phyloP scores from a whole-genome alignment of 108 stramenopile species.

The Nitzschia sp. region DNA sequence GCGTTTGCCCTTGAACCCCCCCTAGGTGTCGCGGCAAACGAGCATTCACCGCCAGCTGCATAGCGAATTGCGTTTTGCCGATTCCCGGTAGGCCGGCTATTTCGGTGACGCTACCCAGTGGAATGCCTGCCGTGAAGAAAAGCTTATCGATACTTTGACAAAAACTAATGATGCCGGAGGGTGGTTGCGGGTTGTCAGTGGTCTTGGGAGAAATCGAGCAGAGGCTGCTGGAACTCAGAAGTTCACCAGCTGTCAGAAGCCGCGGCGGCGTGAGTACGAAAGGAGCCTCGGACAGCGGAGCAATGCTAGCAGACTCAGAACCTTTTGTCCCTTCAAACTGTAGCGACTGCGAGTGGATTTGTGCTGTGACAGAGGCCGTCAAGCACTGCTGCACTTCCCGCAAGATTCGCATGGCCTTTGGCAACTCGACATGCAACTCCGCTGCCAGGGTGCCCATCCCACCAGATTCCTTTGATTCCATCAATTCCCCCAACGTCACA shows the following conservation, averaged over 20 bases:
- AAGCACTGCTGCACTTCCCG: slow-evolving; percentile 42
- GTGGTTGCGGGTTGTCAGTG: neutral
- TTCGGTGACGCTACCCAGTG: slow-evolving; percentile 86
- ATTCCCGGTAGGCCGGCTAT: slow-evolving; percentile 88
- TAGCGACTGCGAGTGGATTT: neutral
- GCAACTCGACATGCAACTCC: slow-evolving; percentile 38
- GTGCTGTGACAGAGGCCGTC: neutral
- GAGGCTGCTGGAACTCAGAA: neutral
- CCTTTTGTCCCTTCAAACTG: neutral
- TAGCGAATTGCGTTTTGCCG: slow-evolving; percentile 95
- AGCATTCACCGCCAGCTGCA: slow-evolving; percentile 91
- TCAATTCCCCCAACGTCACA: slow-evolving; percentile 56
- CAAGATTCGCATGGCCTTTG: slow-evolving; percentile 34
- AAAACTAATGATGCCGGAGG: slow-evolving; percentile 70
- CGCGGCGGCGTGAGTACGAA: neutral
- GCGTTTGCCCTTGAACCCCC: slow-evolving; percentile 83
- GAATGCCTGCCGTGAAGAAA: slow-evolving; percentile 88
- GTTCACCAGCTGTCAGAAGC: neutral
- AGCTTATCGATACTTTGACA: slow-evolving; percentile 71
- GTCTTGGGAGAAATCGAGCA: neutral
- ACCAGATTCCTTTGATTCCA: slow-evolving; percentile 26
- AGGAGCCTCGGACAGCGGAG: neutral
- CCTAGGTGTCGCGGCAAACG: slow-evolving; percentile 79
- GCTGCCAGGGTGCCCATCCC: slow-evolving; percentile 49
- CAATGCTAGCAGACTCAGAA: neutral